A percentile compares a stretch with the other conserved stretches of the same genome.
Evolutionary conservation across 768 basidiomycete genomes (phyloP).

Genomic region (Pisolithus marmoratus): DNA sequence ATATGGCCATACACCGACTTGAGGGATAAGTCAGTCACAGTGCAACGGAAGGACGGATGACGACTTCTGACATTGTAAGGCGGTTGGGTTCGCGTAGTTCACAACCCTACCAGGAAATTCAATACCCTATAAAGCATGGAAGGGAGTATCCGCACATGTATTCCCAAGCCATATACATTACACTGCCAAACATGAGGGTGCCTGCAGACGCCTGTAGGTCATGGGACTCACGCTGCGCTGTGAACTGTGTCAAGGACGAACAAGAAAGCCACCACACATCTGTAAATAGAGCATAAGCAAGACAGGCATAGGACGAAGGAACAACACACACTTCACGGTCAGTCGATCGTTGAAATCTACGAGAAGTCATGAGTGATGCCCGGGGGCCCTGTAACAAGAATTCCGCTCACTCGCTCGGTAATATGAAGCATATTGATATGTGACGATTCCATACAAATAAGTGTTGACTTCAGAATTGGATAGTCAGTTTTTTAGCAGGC

Average conservation of each 20-base stretch:
- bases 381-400: background rate
- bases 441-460: constrained; percentile 33
- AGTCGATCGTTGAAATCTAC: background rate
- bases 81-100: background rate
- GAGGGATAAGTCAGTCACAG: background rate
- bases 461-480: background rate
- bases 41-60: background rate
- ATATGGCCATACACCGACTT: constrained; percentile 42
- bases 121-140: background rate
- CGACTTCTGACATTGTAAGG: background rate
- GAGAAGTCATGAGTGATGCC: background rate
- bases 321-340: background rate
- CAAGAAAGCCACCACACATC: constrained; percentile 27
- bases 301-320: too few relatives aligned
- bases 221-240: constrained; percentile 17
- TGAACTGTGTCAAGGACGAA: constrained; percentile 34
- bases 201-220: background rate
- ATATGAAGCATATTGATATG: constrained; percentile 34
- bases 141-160: constrained; percentile 17
- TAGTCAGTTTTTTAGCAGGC: background rate
- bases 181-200: constrained; percentile 5
- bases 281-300: constrained; percentile 4
- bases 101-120: background rate
- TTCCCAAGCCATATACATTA: constrained; percentile 31
- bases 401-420: constrained; percentile 14